Conservation (phyloP, 805 yeast species). For the Saturnispora diversa region DNA sequence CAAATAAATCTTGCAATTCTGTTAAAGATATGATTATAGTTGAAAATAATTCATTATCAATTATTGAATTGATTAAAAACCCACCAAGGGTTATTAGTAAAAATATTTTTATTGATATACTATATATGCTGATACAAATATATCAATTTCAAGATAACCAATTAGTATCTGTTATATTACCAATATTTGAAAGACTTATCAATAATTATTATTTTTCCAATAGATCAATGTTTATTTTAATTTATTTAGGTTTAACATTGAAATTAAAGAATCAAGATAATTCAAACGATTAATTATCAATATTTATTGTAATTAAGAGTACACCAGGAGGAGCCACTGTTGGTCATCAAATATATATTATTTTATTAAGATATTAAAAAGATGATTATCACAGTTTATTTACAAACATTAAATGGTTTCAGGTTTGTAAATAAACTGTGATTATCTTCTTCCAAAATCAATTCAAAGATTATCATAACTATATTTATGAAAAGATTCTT, state of each 20-base stretch:
- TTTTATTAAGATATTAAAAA: constrained; percentile 34
- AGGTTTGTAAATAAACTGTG: constrained; percentile 27
- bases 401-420: constrained; percentile 20
- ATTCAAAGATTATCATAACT: constrained; percentile 26
- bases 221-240: constrained; percentile 19
- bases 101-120: constrained; percentile 65
- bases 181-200: constrained; percentile 41
- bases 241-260: constrained; percentile 27
- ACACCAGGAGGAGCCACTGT: constrained; percentile 32
- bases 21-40: constrained; percentile 34
- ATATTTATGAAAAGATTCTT: constrained; percentile 41
- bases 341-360: constrained; percentile 43
- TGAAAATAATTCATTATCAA: constrained; percentile 40
- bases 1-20: too few relatives aligned
- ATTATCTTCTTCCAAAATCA: constrained; percentile 27
- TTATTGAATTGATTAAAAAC: constrained; percentile 53
- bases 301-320: constrained; percentile 39
- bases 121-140: constrained; percentile 53
- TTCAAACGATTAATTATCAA: constrained; percentile 31
- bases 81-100: constrained; percentile 62
- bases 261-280: constrained; percentile 15
- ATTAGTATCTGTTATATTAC: constrained; percentile 44
- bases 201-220: constrained; percentile 23
- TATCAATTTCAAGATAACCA: constrained; percentile 36
- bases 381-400: constrained; percentile 24